Evolutionary conservation across 78 protist genomes (phyloP).

Genomic region (Dictyostelium discoideum): dicty_2.7 NC_007090.3:3750001-3750500

Average conservation of each 20-base stretch:
- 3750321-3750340: conserved; percentile 8
- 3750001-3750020: background rate
- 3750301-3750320: background rate
- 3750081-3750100: conserved; percentile 9
- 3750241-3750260: conserved; percentile 19
- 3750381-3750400: background rate
- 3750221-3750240: background rate
- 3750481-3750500: background rate
- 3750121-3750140: conserved; percentile 24
- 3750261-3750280: background rate
- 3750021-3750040: background rate
- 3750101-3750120: conserved; percentile 6
- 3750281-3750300: conserved; percentile 3
- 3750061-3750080: background rate
- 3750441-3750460: background rate
- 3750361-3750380: background rate
- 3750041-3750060: background rate
- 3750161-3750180: background rate
- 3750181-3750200: too few species aligned
- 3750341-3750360: background rate
- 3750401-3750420: background rate
- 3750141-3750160: background rate
- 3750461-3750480: background rate
- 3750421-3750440: background rate
- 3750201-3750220: background rate